These are phyloP conservation scores for Fusarium tanahbumbuense DNA, from an alignment of 2,329 filamentous ascomycete species.

Conservation along the genomic window DNA sequence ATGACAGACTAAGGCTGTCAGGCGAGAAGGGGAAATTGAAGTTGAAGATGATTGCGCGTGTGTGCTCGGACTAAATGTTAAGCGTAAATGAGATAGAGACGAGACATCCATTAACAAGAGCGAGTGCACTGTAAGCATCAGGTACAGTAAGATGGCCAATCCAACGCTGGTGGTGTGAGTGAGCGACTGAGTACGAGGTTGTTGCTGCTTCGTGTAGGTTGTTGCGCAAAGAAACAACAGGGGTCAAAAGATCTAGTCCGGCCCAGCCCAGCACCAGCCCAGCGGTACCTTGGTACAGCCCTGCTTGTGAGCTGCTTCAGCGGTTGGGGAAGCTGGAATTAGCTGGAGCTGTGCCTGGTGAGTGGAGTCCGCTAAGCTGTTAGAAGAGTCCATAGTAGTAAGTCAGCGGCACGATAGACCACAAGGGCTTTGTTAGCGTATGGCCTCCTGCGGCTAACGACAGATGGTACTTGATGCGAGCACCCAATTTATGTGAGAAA, in stretches of 20 bases:
- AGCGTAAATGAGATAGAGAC: constrained; percentile 1
- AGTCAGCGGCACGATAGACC: constrained; percentile 21
- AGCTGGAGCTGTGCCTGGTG: constrained; percentile 25
- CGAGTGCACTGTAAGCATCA: neutral
- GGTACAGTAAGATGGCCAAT: constrained; percentile 8
- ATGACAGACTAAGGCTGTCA: constrained; percentile 4
- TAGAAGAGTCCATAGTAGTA: neutral
- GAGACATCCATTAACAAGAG: neutral
- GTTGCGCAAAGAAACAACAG: constrained; percentile 4
- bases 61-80: neutral
- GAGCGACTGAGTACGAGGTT: constrained; percentile 6
- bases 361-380: constrained; percentile 16
- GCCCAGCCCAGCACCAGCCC: constrained; percentile 21
- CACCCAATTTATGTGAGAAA: constrained; percentile 11
- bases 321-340: constrained; percentile 22
- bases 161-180: constrained; percentile 1
- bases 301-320: constrained; percentile 1
- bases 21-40: neutral
- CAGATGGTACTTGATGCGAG: neutral
- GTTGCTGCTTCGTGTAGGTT: neutral
- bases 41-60: constrained; percentile 1
- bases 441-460: neutral
- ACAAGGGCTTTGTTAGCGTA: constrained; percentile 20
- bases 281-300: constrained; percentile 16
- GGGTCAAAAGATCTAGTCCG: constrained; percentile 17